Evolutionary conservation across 192 early-diverging fungal genomes (phyloP).

Genomic region (Glomus cerebriforme): DNA sequence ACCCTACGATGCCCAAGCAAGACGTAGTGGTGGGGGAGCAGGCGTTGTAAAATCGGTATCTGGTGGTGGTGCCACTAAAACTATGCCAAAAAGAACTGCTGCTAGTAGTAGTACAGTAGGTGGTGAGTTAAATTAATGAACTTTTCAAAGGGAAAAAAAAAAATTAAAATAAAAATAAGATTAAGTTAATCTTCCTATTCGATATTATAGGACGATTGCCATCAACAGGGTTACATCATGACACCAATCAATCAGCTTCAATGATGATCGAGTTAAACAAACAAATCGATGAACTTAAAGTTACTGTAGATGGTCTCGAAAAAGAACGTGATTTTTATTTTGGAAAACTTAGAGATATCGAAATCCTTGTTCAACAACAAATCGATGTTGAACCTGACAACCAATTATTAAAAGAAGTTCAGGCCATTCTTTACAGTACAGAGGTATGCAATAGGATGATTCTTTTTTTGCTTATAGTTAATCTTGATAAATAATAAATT

Average conservation of each 20-base stretch:
- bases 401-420: constrained; percentile 73
- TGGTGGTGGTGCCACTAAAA: constrained; percentile 44
- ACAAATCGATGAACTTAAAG: constrained; percentile 79
- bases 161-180: neutral
- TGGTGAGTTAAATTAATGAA: neutral
- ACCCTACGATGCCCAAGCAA: constrained; percentile 76
- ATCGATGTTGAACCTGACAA: constrained; percentile 59
- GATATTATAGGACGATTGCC: constrained; percentile 16
- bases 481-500: constrained; percentile 7
- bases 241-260: constrained; percentile 54
- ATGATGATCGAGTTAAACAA: constrained; percentile 75
- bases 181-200: constrained; percentile 34
- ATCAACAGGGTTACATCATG: constrained; percentile 35
- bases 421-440: constrained; percentile 90
- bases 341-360: constrained; percentile 90
- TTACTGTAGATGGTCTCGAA: constrained; percentile 87
- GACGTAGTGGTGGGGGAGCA: constrained; percentile 55
- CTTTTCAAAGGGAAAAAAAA: neutral
- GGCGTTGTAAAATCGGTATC: constrained; percentile 39
- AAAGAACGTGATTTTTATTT: constrained; percentile 99
- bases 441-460: constrained; percentile 49
- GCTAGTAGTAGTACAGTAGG: constrained; percentile 7
- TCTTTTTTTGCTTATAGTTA: neutral
- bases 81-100: constrained; percentile 44
- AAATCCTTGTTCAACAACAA: constrained; percentile 84